Evolutionary conservation across 2,329 filamentous ascomycete species (phyloP).

Genomic region (Botrytis elliptica): DNA sequence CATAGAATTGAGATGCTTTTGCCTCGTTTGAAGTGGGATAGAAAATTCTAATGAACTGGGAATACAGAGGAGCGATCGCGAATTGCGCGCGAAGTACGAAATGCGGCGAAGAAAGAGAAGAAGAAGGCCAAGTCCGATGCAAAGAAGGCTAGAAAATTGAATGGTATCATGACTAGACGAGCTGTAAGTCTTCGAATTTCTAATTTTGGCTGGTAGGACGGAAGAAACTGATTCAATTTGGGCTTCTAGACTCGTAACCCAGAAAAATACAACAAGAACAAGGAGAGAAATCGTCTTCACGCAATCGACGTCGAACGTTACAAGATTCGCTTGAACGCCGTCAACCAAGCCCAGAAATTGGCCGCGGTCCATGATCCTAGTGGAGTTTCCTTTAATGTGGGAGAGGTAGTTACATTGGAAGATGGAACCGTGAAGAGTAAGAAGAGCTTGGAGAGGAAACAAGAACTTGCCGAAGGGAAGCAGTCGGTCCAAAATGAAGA

Average conservation of each 20-base stretch:
- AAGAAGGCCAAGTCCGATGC: slow-evolving; percentile 36
- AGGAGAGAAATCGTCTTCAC: slow-evolving; percentile 38
- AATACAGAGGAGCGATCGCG: slow-evolving; percentile 30
- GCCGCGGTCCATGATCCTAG: slow-evolving; percentile 38
- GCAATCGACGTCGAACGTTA: slow-evolving; percentile 38
- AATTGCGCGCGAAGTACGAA: slow-evolving; percentile 30
- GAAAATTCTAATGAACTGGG: neutral
- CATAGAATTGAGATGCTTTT: neutral
- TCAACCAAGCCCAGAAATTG: slow-evolving; percentile 37
- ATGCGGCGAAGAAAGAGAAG: slow-evolving; percentile 32
- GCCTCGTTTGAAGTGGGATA: neutral
- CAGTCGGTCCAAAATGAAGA: slow-evolving; percentile 7
- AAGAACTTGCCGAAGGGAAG: slow-evolving; percentile 24
- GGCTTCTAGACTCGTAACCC: slow-evolving; percentile 36
- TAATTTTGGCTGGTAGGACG: neutral
- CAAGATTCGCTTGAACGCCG: slow-evolving; percentile 36
- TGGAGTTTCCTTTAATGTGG: slow-evolving; percentile 39
- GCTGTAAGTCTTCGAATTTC: slow-evolving; percentile 23
- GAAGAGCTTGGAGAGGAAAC: slow-evolving; percentile 20
- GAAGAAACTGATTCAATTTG: slow-evolving; percentile 6
- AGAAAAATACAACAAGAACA: slow-evolving; percentile 41
- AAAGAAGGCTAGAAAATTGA: slow-evolving; percentile 33
- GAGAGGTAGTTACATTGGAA: slow-evolving; percentile 33
- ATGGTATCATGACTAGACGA: slow-evolving; percentile 31
- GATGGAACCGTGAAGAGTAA: slow-evolving; percentile 37